Evolutionary conservation across 768 basidiomycete genomes (phyloP).

Genomic region (Clitopilus hobsonii): DNA sequence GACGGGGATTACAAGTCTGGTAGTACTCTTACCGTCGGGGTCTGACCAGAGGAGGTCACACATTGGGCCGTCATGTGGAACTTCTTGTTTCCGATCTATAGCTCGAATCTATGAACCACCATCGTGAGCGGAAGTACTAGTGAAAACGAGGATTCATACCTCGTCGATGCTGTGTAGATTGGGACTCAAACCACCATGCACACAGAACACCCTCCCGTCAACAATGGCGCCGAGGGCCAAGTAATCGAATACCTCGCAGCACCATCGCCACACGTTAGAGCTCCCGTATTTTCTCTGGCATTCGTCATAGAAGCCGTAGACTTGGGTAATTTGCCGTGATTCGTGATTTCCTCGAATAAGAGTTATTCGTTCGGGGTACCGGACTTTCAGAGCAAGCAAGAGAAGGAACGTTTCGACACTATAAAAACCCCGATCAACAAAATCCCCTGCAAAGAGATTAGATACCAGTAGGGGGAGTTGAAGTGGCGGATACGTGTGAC

Average conservation of each 20-base stretch:
- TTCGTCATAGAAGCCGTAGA: conserved; percentile 93
- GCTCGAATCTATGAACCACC: conserved; percentile 70
- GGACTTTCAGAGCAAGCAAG: conserved; percentile 91
- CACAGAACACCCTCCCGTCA: conserved; percentile 96
- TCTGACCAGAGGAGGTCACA: conserved; percentile 99
- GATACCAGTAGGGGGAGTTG: background rate
- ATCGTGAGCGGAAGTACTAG: conserved; percentile 12
- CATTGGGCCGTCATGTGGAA: conserved; percentile 98
- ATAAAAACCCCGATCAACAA: conserved; percentile 97
- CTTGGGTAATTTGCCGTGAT: conserved; percentile 94
- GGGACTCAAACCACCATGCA: conserved; percentile 94
- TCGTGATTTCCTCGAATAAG: conserved; percentile 98
- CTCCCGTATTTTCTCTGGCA: conserved; percentile 95
- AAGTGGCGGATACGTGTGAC: background rate
- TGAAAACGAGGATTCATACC: conserved; percentile 36
- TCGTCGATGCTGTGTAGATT: conserved; percentile 84
- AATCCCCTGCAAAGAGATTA: conserved; percentile 66
- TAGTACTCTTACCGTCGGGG: conserved; percentile 76
- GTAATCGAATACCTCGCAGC: conserved; percentile 98
- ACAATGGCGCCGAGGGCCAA: conserved; percentile 92
- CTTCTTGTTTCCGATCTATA: conserved; percentile 95
- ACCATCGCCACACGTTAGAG: conserved; percentile 95
- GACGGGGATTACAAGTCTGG: background rate
- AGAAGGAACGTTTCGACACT: conserved; percentile 95
- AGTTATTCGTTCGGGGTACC: conserved; percentile 95